phyloP scores from a whole-genome alignment of 495 filamentous ascomycete species.

The Hyphodiscus hymeniophilus region DNA sequence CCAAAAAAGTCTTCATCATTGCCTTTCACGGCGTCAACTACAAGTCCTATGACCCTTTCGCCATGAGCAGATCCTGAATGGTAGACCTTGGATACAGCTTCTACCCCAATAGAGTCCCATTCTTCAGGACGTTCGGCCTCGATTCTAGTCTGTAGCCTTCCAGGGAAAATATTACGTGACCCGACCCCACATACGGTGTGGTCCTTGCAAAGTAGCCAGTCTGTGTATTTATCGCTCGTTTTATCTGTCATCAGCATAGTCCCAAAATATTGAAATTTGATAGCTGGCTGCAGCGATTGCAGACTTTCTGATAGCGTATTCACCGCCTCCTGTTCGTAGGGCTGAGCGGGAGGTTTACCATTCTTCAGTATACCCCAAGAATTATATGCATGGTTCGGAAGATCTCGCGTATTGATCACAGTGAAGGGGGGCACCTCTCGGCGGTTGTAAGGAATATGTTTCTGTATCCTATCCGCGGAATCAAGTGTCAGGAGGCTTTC shows the following conservation, averaged over 20 bases:
- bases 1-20: neutral
- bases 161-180: conserved; percentile 6
- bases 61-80: neutral
- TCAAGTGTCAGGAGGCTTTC: conserved; percentile 1
- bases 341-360: neutral
- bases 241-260: neutral
- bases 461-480: neutral
- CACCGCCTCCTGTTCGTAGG: conserved; percentile 1
- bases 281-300: neutral
- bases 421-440: neutral
- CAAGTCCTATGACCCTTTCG: neutral
- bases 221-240: neutral
- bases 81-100: conserved; percentile 9
- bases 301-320: neutral
- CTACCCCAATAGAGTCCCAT: conserved; percentile 17
- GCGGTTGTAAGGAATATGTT: neutral
- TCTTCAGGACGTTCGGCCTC: neutral
- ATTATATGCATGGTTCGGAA: conserved; percentile 11
- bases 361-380: conserved; percentile 11
- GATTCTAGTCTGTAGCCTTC: neutral
- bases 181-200: conserved; percentile 11
- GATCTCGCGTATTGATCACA: neutral
- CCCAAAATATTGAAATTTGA: neutral
- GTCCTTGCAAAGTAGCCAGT: conserved; percentile 10
- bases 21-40: conserved; percentile 6